Conservation (phyloP, 192 early-diverging fungal species). For the Coemansia sp. region DNA sequence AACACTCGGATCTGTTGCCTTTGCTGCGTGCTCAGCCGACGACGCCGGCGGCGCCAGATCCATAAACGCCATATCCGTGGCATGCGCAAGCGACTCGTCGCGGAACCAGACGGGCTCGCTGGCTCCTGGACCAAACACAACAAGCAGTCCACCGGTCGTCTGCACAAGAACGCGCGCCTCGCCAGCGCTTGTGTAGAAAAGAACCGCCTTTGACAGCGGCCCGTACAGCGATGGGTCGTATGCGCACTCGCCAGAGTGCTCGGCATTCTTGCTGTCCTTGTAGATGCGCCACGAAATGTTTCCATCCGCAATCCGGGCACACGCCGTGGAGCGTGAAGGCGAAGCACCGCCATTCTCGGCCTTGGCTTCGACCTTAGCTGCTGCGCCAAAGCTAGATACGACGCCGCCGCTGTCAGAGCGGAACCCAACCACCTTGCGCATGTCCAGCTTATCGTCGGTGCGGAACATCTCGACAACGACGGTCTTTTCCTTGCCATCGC, state of each 20-base stretch:
- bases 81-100: constrained; percentile 80
- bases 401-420: constrained; percentile 14
- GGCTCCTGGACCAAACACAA: constrained; percentile 53
- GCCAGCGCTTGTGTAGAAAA: constrained; percentile 12
- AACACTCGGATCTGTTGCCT: constrained; percentile 55
- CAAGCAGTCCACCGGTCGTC: constrained; percentile 62
- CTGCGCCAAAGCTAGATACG: constrained; percentile 9
- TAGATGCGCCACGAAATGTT: constrained; percentile 31
- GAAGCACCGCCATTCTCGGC: background rate
- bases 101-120: constrained; percentile 70
- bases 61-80: constrained; percentile 69
- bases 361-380: background rate
- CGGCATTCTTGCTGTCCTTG: constrained; percentile 16
- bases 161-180: constrained; percentile 54
- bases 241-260: constrained; percentile 22
- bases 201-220: constrained; percentile 21
- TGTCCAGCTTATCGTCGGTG: constrained; percentile 24
- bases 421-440: constrained; percentile 44
- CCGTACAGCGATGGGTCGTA: constrained; percentile 50
- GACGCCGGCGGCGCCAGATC: constrained; percentile 72
- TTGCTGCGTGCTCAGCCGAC: constrained; percentile 38
- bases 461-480: constrained; percentile 48
- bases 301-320: constrained; percentile 16
- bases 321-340: constrained; percentile 6
- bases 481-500: constrained; percentile 34